Evolutionary conservation across 1,139 yeast genomes (phyloP), one percentile per base, ranked within the genome.

Genomic region (Sugiyamaella pinicola): DNA sequence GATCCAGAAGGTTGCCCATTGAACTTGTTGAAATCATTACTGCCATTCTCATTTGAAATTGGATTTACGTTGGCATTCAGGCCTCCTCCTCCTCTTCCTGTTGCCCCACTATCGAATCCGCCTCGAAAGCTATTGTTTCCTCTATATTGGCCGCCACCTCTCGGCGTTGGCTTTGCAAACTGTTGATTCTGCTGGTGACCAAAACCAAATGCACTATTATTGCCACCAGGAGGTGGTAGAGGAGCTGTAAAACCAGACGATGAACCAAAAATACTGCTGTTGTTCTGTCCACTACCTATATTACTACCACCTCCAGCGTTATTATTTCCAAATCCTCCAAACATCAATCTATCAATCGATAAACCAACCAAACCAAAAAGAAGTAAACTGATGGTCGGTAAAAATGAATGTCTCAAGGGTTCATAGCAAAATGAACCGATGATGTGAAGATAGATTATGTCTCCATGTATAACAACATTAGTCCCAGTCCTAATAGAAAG

Each of bases 321-420:
- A 19, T 18, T 12, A 18, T 17, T 19, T 15, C 39, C 39, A 43
- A 43, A 33, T 13, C 47, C 47, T 12, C 39, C 39, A 33, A 43
- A 43, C 47, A 43, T 43, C 21, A 19, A 13, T 42, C 28, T 24
- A 31, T 22, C 29, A 10, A 12, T 10, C 13, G 5, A n/a, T n/a
- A 29, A 29, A 29, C 34, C 34, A 29, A 29, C 34, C 34, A 31
- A n/a, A n/a, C n/a, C n/a, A n/a, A n/a, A n/a, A n/a, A n/a, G n/a
- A n/a, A 31, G 35, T 8, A 31, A 31, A 31, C 6, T 13, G 24
- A 15, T 37, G 24, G 41, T 33, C 9, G 28, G 28, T 6, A 31
- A 12, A 31, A 13, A 13, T n/a, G 9, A 31, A 31, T 31, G 35
- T 17, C 35, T 31, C 35, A 31, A 31, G 17, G n/a, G 34, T 29